phyloP scores from a whole-genome alignment of 1,139 yeast genomes.

The Pichia sp. region DNA sequence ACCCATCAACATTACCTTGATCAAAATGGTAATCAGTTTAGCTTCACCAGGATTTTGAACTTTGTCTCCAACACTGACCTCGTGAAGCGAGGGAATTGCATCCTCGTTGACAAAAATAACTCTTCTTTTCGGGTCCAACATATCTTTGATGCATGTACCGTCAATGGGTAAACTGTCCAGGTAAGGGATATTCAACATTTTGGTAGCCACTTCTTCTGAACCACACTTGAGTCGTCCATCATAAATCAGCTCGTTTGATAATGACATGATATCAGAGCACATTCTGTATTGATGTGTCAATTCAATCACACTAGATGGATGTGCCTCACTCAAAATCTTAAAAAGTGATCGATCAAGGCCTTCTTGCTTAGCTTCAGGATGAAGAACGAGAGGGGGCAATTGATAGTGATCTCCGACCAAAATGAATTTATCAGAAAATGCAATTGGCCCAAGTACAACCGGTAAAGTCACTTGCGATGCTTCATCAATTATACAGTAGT shows the following conservation, averaged over 20 bases:
- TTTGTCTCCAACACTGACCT: constrained; percentile 57
- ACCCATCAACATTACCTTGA: constrained; percentile 51
- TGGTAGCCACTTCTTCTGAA: constrained; percentile 54
- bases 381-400: constrained; percentile 77
- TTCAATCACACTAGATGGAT: constrained; percentile 70
- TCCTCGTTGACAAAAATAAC: constrained; percentile 84
- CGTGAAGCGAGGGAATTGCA: constrained; percentile 49
- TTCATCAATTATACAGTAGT: constrained; percentile 92
- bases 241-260: constrained; percentile 78
- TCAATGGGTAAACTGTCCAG: constrained; percentile 27
- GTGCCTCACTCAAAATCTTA: constrained; percentile 61
- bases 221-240: constrained; percentile 77
- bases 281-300: constrained; percentile 84
- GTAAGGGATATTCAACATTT: constrained; percentile 45
- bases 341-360: constrained; percentile 82
- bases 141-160: constrained; percentile 41
- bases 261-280: constrained; percentile 83
- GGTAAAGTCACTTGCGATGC: constrained; percentile 96
- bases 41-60: constrained; percentile 74
- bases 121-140: constrained; percentile 45
- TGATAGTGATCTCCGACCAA: constrained; percentile 95
- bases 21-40: constrained; percentile 55
- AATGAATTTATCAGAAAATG: constrained; percentile 72
- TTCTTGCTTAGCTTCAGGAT: constrained; percentile 48
- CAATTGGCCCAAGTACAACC: constrained; percentile 79